Conservation (phyloP, 805 yeast species). For the Suhomyces kilbournensis region DNA sequence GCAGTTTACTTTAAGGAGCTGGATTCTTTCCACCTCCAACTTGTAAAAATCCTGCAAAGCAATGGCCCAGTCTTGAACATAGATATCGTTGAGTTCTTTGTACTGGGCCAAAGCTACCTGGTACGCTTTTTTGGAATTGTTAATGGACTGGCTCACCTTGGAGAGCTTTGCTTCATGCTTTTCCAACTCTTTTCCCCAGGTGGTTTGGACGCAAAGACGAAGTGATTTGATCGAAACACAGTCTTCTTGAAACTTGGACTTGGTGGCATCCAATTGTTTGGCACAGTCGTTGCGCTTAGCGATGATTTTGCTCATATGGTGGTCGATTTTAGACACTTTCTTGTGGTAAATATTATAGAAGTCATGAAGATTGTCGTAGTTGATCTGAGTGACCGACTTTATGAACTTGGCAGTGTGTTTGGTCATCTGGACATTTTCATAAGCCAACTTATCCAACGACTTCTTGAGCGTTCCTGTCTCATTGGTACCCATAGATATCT, state of each 20-base stretch:
- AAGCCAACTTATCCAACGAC: constrained; percentile 55
- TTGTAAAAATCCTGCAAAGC: constrained; percentile 62
- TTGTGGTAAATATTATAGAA: constrained; percentile 52
- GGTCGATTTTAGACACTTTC: constrained; percentile 55
- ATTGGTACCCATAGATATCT: constrained; percentile 46
- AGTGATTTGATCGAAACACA: constrained; percentile 58
- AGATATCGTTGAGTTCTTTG: constrained; percentile 56
- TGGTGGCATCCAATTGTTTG: constrained; percentile 34
- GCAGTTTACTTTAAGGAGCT: constrained; percentile 62
- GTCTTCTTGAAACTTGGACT: constrained; percentile 53
- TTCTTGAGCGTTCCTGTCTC: constrained; percentile 60
- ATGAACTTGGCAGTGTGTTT: constrained; percentile 56
- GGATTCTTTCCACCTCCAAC: constrained; percentile 70
- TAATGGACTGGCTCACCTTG: constrained; percentile 43
- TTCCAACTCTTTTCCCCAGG: constrained; percentile 73
- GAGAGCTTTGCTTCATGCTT: constrained; percentile 54
- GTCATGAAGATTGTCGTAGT: constrained; percentile 47
- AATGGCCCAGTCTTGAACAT: constrained; percentile 70
- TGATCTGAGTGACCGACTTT: constrained; percentile 45
- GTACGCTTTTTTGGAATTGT: constrained; percentile 51
- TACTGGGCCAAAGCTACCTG: constrained; percentile 51
- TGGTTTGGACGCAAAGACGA: constrained; percentile 59
- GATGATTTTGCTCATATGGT: constrained; percentile 53
- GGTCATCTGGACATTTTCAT: constrained; percentile 59
- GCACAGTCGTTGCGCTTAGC: constrained; percentile 41